A percentile compares a stretch with the other conserved stretches of the same genome.
phyloP scores from a whole-genome alignment of 106 monocot genomes.

The Alisma plantagoaquatica region DNA sequence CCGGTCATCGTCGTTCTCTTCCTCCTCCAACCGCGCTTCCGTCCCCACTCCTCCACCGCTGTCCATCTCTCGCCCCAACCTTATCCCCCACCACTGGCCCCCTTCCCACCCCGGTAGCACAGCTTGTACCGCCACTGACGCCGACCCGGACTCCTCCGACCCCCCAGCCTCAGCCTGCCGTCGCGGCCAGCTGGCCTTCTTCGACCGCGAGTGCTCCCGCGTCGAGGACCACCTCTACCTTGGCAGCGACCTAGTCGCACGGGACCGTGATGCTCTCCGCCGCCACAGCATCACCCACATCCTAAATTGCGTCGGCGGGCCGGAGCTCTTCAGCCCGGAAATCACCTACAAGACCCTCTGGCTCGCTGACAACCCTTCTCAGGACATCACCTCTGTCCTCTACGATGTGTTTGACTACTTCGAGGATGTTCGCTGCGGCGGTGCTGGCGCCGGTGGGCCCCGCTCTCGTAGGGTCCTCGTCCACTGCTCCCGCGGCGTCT shows the following conservation, averaged over 20 bases:
- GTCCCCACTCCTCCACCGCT: conserved; percentile 40
- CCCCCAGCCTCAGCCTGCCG: conserved; percentile 9
- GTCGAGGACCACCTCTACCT: conserved; percentile 64
- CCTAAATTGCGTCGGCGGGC: conserved; percentile 77
- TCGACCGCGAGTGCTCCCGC: conserved; percentile 41
- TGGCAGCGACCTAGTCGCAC: conserved; percentile 51
- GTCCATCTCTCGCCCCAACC: conserved; percentile 13
- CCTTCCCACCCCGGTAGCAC: conserved; percentile 8
- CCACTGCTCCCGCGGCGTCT: conserved; percentile 60
- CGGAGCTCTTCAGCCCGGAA: conserved; percentile 45
- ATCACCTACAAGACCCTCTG: conserved; percentile 58
- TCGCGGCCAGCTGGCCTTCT: conserved; percentile 11
- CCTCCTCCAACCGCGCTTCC: conserved; percentile 27
- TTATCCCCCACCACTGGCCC: conserved; percentile 19
- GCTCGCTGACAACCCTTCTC: conserved; percentile 57
- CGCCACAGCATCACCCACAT: conserved; percentile 70
- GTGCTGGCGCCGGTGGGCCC: conserved; percentile 1
- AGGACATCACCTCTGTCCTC: conserved; percentile 66
- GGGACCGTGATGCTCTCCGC: conserved; percentile 42
- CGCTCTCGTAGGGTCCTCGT: conserved; percentile 56
- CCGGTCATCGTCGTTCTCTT: conserved; percentile 3
- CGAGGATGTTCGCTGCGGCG: conserved; percentile 28
- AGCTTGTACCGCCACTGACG: not conserved
- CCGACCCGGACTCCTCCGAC: conserved; percentile 32
- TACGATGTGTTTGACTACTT: conserved; percentile 79